These are phyloP conservation scores for Prototheca cutis DNA, from an alignment of 163 green algal genomes.

Conservation along the genomic window DNA sequence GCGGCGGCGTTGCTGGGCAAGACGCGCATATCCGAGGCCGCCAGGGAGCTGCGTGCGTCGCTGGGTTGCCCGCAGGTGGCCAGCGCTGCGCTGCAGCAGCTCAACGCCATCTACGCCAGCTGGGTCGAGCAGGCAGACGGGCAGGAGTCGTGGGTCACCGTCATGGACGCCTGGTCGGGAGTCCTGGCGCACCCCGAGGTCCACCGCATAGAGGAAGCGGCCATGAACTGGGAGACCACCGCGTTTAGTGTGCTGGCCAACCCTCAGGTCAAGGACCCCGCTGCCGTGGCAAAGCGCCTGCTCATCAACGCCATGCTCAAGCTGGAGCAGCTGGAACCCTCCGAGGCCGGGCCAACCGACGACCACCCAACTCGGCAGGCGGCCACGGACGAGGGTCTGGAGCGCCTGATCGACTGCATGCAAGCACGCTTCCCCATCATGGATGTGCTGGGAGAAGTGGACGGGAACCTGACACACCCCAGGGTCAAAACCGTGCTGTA, in stretches of 20 bases:
- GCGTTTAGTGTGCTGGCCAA: not conserved
- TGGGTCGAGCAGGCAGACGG: not conserved
- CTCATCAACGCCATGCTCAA: not conserved
- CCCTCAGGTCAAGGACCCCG: not conserved
- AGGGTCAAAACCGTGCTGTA: slow-evolving; percentile 3
- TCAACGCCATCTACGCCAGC: not conserved
- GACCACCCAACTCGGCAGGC: not conserved
- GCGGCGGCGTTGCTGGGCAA: not conserved
- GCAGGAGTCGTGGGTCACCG: not conserved
- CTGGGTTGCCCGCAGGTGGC: no score
- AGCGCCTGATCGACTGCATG: not conserved
- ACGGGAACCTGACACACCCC: not conserved
- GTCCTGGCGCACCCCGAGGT: slow-evolving; percentile 33
- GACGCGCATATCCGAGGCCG: not conserved
- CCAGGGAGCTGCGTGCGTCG: not conserved
- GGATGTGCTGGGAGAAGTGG: not conserved
- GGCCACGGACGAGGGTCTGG: not conserved
- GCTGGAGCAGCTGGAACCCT: not conserved
- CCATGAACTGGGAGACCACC: not conserved
- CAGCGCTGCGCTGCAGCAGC: no score
- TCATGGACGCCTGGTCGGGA: slow-evolving; percentile 25
- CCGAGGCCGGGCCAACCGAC: not conserved
- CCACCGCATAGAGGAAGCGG: slow-evolving; percentile 8
- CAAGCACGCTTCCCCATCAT: not conserved
- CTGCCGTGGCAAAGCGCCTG: not conserved